These are phyloP conservation scores for Xerocomus brunneocitrinus DNA, from an alignment of 768 basidiomycete genomes.

Conservation along the genomic window DNA sequence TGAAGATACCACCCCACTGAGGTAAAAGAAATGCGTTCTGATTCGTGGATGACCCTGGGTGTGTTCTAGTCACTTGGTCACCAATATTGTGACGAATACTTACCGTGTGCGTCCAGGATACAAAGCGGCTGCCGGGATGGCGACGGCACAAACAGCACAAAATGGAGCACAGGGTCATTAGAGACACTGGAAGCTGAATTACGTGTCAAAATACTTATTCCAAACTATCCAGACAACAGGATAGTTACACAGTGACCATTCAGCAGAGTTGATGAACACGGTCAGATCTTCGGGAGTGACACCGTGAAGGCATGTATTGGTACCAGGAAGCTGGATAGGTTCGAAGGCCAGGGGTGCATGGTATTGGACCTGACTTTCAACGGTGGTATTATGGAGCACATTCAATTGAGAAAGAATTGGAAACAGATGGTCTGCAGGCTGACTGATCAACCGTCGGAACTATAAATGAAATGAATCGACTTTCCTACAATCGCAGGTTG, in stretches of 20 bases:
- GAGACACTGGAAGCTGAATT: slow-evolving; percentile 81
- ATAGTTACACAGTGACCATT: slow-evolving; percentile 83
- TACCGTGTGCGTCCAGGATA: slow-evolving; percentile 56
- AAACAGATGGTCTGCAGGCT: slow-evolving; percentile 55
- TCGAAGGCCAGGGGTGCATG: slow-evolving; percentile 86
- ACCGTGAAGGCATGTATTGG: slow-evolving; percentile 42
- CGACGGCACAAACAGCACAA: slow-evolving; percentile 85
- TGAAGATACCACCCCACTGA: slow-evolving; percentile 88
- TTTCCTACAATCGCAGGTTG: slow-evolving; percentile 56
- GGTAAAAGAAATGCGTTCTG: slow-evolving; percentile 82
- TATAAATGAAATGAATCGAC: slow-evolving; percentile 27
- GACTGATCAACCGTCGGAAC: slow-evolving; percentile 15
- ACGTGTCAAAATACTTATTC: slow-evolving; percentile 4
- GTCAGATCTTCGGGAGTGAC: slow-evolving; percentile 81
- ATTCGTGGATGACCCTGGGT: slow-evolving; percentile 42
- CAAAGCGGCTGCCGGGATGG: slow-evolving; percentile 60
- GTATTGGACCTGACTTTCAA: slow-evolving; percentile 93
- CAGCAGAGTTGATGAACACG: slow-evolving; percentile 92
- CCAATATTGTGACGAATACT: slow-evolving; percentile 7
- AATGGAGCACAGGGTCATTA: slow-evolving; percentile 91
- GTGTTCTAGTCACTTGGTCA: slow-evolving; percentile 8
- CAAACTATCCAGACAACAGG: slow-evolving; percentile 12
- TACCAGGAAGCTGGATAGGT: slow-evolving; percentile 38
- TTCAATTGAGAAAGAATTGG: slow-evolving; percentile 60
- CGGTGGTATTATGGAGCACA: slow-evolving; percentile 80